Evolutionary conservation across 768 basidiomycete species (phyloP).

Genomic region (Pilatotrama ljubarskyi): DNA sequence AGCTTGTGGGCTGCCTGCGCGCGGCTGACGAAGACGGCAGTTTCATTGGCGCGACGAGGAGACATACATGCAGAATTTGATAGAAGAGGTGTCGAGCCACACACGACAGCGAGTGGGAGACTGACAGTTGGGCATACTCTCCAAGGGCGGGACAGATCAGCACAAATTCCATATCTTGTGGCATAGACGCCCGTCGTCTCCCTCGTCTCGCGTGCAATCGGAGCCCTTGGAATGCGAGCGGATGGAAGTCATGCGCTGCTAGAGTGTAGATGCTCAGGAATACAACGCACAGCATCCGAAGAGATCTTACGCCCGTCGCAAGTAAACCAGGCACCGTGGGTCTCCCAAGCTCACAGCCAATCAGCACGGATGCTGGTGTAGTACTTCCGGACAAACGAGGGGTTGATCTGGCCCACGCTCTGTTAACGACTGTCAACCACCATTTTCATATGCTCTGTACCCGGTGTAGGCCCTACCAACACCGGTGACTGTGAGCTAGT

Average conservation of each 20-base stretch:
- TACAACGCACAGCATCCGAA: no score
- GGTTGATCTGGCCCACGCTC: no score
- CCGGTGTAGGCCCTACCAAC: no score
- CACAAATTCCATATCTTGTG: not conserved
- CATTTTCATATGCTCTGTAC: no score
- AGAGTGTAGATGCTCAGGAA: no score
- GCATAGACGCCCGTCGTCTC: not conserved
- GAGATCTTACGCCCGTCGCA: no score
- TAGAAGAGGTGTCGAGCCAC: not conserved
- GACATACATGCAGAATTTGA: not conserved
- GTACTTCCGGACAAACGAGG: no score
- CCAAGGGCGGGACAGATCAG: not conserved
- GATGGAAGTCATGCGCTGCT: not conserved
- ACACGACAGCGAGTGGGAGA: not conserved
- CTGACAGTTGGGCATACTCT: not conserved
- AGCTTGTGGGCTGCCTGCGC: not conserved
- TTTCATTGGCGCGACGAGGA: not conserved
- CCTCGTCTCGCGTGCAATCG: not conserved
- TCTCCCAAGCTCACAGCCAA: no score
- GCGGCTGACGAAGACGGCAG: conserved; percentile 5
- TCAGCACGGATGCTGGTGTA: no score
- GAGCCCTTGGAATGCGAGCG: not conserved
- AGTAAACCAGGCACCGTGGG: no score
- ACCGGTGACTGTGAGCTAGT: no score
- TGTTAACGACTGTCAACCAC: no score